These are phyloP conservation scores for Acmispon strigosus DNA, from an alignment of 306 rosid species.

Conservation along the genomic window DNA sequence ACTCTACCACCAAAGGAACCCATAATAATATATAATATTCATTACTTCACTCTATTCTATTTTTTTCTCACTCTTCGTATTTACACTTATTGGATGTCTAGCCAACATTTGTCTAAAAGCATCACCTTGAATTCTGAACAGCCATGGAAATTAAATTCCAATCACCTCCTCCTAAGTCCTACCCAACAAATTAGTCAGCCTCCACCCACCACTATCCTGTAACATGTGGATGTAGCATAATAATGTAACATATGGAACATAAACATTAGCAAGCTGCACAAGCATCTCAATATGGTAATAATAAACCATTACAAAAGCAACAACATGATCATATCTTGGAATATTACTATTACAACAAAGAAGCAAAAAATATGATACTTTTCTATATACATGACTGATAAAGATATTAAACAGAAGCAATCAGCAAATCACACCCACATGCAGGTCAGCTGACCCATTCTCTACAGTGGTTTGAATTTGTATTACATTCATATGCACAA, in stretches of 20 bases:
- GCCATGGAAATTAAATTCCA: no score
- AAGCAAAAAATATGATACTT: background rate
- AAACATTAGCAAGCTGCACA: background rate
- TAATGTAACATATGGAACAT: background rate
- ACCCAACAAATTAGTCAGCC: no score
- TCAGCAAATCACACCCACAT: conserved; percentile 34
- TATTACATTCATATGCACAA: conserved; percentile 17
- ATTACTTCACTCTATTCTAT: no score
- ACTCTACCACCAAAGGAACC: no score
- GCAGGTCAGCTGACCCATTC: conserved; percentile 15
- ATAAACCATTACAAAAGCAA: background rate
- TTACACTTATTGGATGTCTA: no score
- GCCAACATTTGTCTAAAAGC: no score
- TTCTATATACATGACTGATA: conserved; percentile 29
- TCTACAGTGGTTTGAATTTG: conserved; percentile 3
- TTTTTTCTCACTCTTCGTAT: no score
- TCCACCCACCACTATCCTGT: background rate
- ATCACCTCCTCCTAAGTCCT: no score
- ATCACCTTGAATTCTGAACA: no score
- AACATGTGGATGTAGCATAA: background rate
- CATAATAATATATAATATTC: no score
- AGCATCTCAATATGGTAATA: background rate
- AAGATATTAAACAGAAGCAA: conserved; percentile 10
- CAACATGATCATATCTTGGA: background rate
- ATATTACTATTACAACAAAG: conserved; percentile 15